A percentile compares a stretch with the other conserved stretches of the same genome.
phyloP scores from a whole-genome alignment of 2,329 filamentous ascomycete genomes.

The Paramyrothecium sp. region DNA sequence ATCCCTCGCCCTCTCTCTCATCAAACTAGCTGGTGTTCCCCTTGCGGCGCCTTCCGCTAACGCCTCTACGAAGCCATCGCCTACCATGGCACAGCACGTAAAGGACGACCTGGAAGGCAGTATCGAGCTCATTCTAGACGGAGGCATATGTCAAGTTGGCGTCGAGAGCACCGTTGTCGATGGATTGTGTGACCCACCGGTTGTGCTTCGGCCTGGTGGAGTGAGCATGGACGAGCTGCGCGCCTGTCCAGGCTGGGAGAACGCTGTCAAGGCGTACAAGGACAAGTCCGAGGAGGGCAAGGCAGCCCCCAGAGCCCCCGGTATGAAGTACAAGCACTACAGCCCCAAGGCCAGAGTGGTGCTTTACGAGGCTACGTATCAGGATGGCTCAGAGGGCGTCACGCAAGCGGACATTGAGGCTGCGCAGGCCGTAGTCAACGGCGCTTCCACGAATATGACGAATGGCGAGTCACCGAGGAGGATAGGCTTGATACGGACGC shows the following conservation, averaged over 20 bases:
- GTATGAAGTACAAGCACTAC: slow-evolving; percentile 99
- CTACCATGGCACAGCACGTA: slow-evolving; percentile 88
- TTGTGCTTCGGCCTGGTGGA: slow-evolving; percentile 82
- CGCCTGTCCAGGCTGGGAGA: slow-evolving; percentile 75
- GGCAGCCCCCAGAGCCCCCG: slow-evolving; percentile 74
- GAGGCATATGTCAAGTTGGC: slow-evolving; percentile 81
- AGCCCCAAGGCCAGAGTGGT: slow-evolving; percentile 85
- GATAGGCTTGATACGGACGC: slow-evolving; percentile 56
- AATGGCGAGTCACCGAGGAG: slow-evolving; percentile 14
- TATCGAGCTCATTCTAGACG: slow-evolving; percentile 86
- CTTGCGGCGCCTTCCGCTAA: slow-evolving; percentile 93
- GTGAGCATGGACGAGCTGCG: slow-evolving; percentile 79
- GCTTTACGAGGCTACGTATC: slow-evolving; percentile 65
- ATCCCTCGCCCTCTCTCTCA: slow-evolving; percentile 82
- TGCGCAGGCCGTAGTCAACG: slow-evolving; percentile 18
- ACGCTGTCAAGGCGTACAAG: slow-evolving; percentile 74
- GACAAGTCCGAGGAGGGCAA: slow-evolving; percentile 68
- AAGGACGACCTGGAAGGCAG: slow-evolving; percentile 77
- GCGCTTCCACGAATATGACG: slow-evolving; percentile 14
- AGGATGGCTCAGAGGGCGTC: slow-evolving; percentile 32
- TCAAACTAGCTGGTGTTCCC: slow-evolving; percentile 73
- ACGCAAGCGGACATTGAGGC: slow-evolving; percentile 29
- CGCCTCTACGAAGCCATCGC: slow-evolving; percentile 87
- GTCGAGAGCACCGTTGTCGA: slow-evolving; percentile 98
- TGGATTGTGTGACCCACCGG: slow-evolving; percentile 76